Percentiles rank a stretch among this genome's conserved stretches.
These are phyloP conservation scores for Russula griseocarnosa DNA, from an alignment of 768 basidiomycete genomes.

Conservation along the genomic window DNA sequence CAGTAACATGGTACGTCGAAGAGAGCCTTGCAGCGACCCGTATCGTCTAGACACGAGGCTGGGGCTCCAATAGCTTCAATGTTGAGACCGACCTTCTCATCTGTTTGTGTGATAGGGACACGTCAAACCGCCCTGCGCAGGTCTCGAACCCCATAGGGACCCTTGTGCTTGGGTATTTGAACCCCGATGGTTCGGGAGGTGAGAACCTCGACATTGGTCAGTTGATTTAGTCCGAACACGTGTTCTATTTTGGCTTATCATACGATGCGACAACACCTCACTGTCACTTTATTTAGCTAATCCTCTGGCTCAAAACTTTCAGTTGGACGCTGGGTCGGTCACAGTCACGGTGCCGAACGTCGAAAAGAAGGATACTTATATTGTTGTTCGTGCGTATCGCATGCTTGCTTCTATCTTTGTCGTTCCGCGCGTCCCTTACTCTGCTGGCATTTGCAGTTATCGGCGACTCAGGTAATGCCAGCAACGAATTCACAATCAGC, in stretches of 20 bases:
- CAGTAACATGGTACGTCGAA: slow-evolving; percentile 49
- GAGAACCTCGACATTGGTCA: slow-evolving; percentile 55
- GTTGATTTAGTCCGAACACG: not conserved
- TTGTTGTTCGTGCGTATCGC: slow-evolving; percentile 56
- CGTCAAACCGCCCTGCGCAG: slow-evolving; percentile 31
- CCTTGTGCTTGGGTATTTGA: slow-evolving; percentile 50
- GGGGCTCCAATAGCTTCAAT: not conserved
- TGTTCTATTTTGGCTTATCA: not conserved
- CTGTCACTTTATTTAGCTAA: slow-evolving; percentile 37
- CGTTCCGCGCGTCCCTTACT: slow-evolving; percentile 7
- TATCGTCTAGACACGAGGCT: too few relatives aligned
- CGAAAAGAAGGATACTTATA: slow-evolving; percentile 45
- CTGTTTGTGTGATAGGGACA: slow-evolving; percentile 43
- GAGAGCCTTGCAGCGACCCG: not conserved
- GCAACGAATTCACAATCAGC: slow-evolving; percentile 54
- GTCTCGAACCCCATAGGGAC: slow-evolving; percentile 45
- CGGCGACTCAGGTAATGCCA: slow-evolving; percentile 64
- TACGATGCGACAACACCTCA: not conserved
- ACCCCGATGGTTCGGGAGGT: slow-evolving; percentile 38
- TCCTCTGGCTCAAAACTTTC: slow-evolving; percentile 56
- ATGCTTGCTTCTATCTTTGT: not conserved
- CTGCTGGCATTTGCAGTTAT: slow-evolving; percentile 44
- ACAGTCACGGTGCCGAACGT: slow-evolving; percentile 52
- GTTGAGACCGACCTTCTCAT: not conserved
- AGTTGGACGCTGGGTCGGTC: slow-evolving; percentile 48